Conservation (phyloP, 2,329 filamentous ascomycete genomes). For the Alternaria dauci region DNA sequence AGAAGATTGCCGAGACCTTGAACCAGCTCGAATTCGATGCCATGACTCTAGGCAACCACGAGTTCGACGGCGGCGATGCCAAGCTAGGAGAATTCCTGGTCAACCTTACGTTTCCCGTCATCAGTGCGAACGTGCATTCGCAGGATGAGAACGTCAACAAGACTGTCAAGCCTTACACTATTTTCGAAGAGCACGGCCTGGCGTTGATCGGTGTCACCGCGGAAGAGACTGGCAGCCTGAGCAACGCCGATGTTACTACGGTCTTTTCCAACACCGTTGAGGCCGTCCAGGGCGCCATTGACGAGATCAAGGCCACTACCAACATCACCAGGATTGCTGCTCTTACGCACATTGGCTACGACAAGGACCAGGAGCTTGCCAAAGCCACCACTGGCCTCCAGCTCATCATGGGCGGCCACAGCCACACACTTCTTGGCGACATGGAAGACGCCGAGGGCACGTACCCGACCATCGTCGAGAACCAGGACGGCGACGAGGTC, state of each 20-base stretch:
- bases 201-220: slow-evolving; percentile 73
- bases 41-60: slow-evolving; percentile 62
- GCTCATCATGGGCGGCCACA: slow-evolving; percentile 73
- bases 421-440: slow-evolving; percentile 66
- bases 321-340: slow-evolving; percentile 71
- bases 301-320: slow-evolving; percentile 68
- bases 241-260: slow-evolving; percentile 66
- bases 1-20: slow-evolving; percentile 72
- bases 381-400: slow-evolving; percentile 68
- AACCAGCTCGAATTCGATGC: slow-evolving; percentile 72
- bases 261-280: slow-evolving; percentile 65
- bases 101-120: slow-evolving; percentile 71
- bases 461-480: slow-evolving; percentile 70
- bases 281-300: slow-evolving; percentile 68
- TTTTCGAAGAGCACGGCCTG: slow-evolving; percentile 68
- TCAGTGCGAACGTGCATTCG: slow-evolving; percentile 71
- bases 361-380: slow-evolving; percentile 69
- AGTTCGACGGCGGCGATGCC: slow-evolving; percentile 72
- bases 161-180: slow-evolving; percentile 71
- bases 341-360: slow-evolving; percentile 73
- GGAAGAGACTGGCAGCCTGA: slow-evolving; percentile 65
- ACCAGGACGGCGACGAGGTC: slow-evolving; percentile 70
- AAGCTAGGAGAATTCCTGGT: slow-evolving; percentile 67
- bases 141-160: slow-evolving; percentile 66
- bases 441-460: slow-evolving; percentile 66